Conservation (phyloP, 148 eudicot genomes). For the Heliosperma pusillum region DNA sequence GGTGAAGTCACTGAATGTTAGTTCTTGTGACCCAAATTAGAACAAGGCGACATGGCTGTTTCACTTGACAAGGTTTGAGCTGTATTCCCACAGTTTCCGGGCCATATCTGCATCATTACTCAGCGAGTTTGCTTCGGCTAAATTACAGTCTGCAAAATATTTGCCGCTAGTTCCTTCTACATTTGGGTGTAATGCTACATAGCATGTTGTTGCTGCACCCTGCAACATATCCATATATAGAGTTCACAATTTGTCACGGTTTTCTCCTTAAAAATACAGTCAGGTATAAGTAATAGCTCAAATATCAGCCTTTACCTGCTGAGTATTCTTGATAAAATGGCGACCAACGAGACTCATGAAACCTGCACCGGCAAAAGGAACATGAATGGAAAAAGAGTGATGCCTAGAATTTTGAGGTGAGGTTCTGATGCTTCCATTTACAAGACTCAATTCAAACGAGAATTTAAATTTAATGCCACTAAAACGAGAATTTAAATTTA, state of each 20-base stretch:
- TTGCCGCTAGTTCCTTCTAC: constrained; percentile 50
- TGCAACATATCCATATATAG: constrained; percentile 18
- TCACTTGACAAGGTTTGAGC: constrained; percentile 35
- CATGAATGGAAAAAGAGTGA: neutral
- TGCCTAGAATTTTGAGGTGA: neutral
- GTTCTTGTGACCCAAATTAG: no score
- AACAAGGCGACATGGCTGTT: neutral
- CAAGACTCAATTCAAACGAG: no score
- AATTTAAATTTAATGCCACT: constrained; percentile 24
- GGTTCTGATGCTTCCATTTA: neutral
- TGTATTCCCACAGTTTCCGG: constrained; percentile 55
- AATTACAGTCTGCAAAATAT: constrained; percentile 51
- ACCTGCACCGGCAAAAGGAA: constrained; percentile 40
- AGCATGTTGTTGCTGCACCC: constrained; percentile 83
- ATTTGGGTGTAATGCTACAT: constrained; percentile 61
- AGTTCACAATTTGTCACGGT: neutral
- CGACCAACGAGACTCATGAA: constrained; percentile 39
- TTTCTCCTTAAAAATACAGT: neutral
- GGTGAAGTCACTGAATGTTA: no score
- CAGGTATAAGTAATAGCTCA: neutral
- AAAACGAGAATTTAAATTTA: constrained; percentile 1
- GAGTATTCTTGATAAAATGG: constrained; percentile 46
- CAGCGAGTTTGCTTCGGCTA: constrained; percentile 40
- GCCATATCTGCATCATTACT: constrained; percentile 50
- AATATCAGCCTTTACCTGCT: constrained; percentile 39